These are phyloP conservation scores for Xanthoconium stramineum DNA, from an alignment of 768 basidiomycete species.

Conservation along the genomic window DNA sequence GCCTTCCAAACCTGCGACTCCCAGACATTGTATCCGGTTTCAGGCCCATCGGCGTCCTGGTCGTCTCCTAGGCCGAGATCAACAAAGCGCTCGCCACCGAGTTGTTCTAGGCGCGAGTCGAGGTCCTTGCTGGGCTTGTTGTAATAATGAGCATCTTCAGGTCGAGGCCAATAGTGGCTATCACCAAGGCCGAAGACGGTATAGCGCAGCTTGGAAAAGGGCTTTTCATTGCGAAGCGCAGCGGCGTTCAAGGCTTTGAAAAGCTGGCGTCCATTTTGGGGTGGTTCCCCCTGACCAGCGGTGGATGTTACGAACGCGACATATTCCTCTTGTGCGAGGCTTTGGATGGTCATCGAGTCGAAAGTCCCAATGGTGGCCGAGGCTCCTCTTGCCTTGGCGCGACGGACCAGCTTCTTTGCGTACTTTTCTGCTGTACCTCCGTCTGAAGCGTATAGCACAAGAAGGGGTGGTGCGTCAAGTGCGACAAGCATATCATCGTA, in stretches of 20 bases:
- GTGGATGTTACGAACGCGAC: conserved; percentile 88
- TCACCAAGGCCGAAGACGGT: conserved; percentile 95
- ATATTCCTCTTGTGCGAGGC: conserved; percentile 67
- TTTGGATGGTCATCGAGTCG: conserved; percentile 77
- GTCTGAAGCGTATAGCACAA: conserved; percentile 92
- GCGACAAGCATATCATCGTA: conserved; percentile 81
- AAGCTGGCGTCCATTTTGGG: conserved; percentile 91
- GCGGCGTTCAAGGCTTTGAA: conserved; percentile 82
- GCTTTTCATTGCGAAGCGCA: conserved; percentile 44
- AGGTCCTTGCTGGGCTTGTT: conserved; percentile 96
- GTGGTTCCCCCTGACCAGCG: conserved; percentile 96
- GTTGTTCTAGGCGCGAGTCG: conserved; percentile 69
- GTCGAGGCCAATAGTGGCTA: conserved; percentile 97
- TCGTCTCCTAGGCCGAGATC: conserved; percentile 89
- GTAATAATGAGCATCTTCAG: conserved; percentile 97
- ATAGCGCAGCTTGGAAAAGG: conserved; percentile 65
- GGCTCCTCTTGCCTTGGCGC: conserved; percentile 83
- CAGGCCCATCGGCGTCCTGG: conserved; percentile 93
- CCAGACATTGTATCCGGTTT: conserved; percentile 97
- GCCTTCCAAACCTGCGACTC: conserved; percentile 92
- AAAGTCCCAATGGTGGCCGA: conserved; percentile 71
- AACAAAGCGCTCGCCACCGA: conserved; percentile 76
- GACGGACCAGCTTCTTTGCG: conserved; percentile 79
- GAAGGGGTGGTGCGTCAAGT: conserved; percentile 84
- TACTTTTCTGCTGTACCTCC: conserved; percentile 96